phyloP scores from a whole-genome alignment of 306 rosid species.

The Abrus pulchellus region DNA sequence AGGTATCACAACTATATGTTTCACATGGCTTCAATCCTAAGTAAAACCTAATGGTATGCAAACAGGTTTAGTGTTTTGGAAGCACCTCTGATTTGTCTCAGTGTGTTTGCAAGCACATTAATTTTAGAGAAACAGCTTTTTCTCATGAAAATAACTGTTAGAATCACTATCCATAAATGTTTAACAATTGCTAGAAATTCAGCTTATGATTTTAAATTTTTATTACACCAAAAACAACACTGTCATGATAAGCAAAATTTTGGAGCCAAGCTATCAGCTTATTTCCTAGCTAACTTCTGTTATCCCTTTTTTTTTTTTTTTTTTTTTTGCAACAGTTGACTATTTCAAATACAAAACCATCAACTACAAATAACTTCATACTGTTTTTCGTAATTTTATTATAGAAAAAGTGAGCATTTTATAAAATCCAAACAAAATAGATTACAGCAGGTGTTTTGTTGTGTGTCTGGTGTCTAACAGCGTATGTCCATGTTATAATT shows the following conservation, averaged over 20 bases:
- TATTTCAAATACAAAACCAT: background rate
- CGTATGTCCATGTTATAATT: background rate
- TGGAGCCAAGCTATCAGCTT: background rate
- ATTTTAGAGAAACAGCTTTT: no score
- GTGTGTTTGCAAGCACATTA: background rate
- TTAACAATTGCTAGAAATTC: background rate
- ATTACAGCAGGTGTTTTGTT: slow-evolving; percentile 2
- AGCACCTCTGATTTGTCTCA: slow-evolving; percentile 15
- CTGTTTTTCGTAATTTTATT: background rate
- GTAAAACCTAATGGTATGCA: background rate
- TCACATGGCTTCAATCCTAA: slow-evolving; percentile 34
- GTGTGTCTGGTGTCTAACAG: background rate
- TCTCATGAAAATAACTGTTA: background rate
- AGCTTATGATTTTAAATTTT: background rate
- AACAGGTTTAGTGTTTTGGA: slow-evolving; percentile 14
- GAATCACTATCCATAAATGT: background rate
- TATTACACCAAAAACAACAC: background rate
- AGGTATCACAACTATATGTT: slow-evolving; percentile 26
- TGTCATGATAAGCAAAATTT: background rate
- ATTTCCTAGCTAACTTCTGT: background rate
- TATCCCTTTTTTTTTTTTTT: background rate
- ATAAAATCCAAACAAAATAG: background rate
- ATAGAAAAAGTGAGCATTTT: background rate
- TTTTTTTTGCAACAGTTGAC: background rate
- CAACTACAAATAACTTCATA: background rate